Conservation (phyloP, 139 green algal genomes). For the Chlorella ohadii region DNA sequence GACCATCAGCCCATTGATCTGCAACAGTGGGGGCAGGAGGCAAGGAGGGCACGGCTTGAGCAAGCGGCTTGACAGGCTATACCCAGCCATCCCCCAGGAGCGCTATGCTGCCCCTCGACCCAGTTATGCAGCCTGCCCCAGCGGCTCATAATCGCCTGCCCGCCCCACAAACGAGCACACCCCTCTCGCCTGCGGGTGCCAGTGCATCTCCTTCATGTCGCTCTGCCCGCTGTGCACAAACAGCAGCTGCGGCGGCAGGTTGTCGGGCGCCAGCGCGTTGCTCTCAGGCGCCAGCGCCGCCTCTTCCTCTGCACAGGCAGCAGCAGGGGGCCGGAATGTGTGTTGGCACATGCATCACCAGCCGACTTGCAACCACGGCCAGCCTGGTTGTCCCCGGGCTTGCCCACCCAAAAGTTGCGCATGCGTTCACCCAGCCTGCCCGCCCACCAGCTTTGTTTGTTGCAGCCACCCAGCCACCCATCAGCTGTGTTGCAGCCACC, state of each 20-base stretch:
- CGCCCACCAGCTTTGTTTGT: too few species aligned
- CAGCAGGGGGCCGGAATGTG: not conserved
- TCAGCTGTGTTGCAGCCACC: too few species aligned
- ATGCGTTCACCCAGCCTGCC: too few species aligned
- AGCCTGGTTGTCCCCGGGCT: too few species aligned
- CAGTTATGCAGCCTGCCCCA: not conserved
- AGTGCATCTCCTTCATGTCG: conserved; percentile 97
- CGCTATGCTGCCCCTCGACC: not conserved
- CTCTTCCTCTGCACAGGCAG: conserved; percentile 80
- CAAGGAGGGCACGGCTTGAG: not conserved
- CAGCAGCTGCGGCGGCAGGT: conserved; percentile 90
- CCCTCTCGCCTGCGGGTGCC: conserved; percentile 71
- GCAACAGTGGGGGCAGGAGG: conserved; percentile 23
- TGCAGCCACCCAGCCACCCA: too few species aligned
- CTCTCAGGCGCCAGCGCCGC: conserved; percentile 72
- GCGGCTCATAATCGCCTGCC: not conserved
- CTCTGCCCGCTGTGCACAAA: conserved; percentile 96
- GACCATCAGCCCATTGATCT: conserved; percentile 93
- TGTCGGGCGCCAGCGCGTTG: conserved; percentile 79
- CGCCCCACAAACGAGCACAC: not conserved
- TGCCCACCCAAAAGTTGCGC: too few species aligned
- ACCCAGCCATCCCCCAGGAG: too few species aligned
- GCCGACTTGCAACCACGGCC: too few species aligned
- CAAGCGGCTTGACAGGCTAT: too few species aligned
- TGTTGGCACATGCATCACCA: too few species aligned